These are phyloP conservation scores for Cladosporium halotolerans DNA, from an alignment of 2,329 filamentous ascomycete species.

Conservation along the genomic window DNA sequence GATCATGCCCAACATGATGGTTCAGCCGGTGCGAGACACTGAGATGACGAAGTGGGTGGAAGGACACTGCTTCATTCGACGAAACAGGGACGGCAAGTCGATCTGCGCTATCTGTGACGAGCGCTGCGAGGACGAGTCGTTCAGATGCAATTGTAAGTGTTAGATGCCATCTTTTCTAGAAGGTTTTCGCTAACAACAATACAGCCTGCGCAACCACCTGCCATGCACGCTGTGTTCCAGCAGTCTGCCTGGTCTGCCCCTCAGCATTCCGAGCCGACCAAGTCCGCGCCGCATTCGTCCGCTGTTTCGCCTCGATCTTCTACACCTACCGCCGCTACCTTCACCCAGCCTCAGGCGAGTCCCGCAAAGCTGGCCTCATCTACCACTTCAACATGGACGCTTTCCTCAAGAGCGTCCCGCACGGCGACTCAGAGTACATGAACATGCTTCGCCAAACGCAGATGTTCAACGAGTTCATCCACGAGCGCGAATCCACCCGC, in stretches of 20 bases:
- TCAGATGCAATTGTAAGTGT: constrained; percentile 57
- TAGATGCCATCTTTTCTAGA: not conserved
- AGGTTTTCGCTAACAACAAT: constrained; percentile 8
- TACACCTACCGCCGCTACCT: constrained; percentile 64
- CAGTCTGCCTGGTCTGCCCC: constrained; percentile 60
- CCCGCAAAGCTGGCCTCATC: constrained; percentile 56
- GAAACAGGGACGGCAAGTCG: constrained; percentile 51
- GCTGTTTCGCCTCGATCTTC: constrained; percentile 62
- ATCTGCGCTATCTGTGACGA: constrained; percentile 72
- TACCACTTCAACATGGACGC: constrained; percentile 63
- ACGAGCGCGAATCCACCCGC: constrained; percentile 65
- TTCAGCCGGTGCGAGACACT: constrained; percentile 72
- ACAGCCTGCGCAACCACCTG: constrained; percentile 50
- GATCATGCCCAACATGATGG: constrained; percentile 77
- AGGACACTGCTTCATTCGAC: constrained; percentile 71
- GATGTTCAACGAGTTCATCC: constrained; percentile 64
- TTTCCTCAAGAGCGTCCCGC: constrained; percentile 58
- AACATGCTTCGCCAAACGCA: constrained; percentile 59
- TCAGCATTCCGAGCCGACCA: constrained; percentile 61
- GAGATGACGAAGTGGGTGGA: constrained; percentile 79
- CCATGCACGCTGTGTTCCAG: constrained; percentile 54
- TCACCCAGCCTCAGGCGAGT: constrained; percentile 51
- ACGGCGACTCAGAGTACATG: constrained; percentile 60
- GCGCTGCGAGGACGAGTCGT: constrained; percentile 65
- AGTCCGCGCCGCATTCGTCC: constrained; percentile 60